Evolutionary conservation across 2,329 filamentous ascomycete genomes (phyloP), one percentile per base, ranked within the genome.

Genomic region (Aureobasidium sp.): DNA sequence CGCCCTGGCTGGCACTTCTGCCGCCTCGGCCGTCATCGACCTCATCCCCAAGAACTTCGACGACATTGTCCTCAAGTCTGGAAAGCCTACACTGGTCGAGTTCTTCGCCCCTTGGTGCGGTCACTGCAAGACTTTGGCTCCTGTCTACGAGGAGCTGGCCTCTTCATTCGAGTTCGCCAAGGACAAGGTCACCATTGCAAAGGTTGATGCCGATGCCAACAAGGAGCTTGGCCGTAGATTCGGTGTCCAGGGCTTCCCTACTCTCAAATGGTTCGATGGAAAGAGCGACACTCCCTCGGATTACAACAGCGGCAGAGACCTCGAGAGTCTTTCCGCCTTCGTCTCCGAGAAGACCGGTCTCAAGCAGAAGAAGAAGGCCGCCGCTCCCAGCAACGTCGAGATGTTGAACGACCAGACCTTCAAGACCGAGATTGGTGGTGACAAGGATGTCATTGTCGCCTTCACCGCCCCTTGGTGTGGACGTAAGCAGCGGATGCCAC

Each of bases 101-200:
- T 99, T 99, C 84, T 97, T 96, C 73, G 94, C 94, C 37, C 92
- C 93, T 29, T 99, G 94, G 94, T 99, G 94, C 73, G 95, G 94
- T 37, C 94, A 99, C 82, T 99, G 94, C 90, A 97, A 97, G 84
- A 96, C 80, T 72, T 88, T 99, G 37, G 94, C 94, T 16, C 95
- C 94, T 53, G 81, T 95, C 63, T 99, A 95, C 77, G 94, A 99
- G 75, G 90, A 99, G 73, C 85, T 99, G 47, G 94, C 85, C 49
- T 75, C 81, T 54, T 79, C 81, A 45, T 96, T 92, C 75, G 85
- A 88, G 66, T 85, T 83, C 70, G 85, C 86, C 66, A 78, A 91
- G 79, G 81, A 86, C 73, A 86, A 87, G 71, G 85, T 99, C 61
- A 86, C 87, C 72, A 91, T 99, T 72, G 94, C 89, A 68, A 99